Evolutionary conservation across 306 rosid species (phyloP), one percentile per base, ranked within the genome.

Genomic region (Betula pendula): DNA sequence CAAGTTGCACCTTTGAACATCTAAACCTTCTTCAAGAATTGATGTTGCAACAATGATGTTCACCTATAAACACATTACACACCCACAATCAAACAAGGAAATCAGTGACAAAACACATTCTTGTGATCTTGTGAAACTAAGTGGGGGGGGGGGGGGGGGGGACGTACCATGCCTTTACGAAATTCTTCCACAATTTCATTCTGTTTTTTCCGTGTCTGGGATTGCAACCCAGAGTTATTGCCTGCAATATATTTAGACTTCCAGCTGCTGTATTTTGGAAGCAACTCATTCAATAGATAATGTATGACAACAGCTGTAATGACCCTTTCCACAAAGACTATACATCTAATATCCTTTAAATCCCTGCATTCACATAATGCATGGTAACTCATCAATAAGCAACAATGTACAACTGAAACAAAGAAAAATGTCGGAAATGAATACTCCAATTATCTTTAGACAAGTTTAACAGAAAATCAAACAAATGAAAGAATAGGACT

Each of bases 21-120:
- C 98, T 74, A 94, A 77, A 49, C 98, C 98, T 83, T 94, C 98
- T 82, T 94, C 97, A 51, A 94, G 97, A 83, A 92, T 94, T 65
- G 98, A 92, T 24, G 98, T 94, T 80, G 98, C 97, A 79, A 94
- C 96, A 78, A 94, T 86, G 77, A 94, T 68, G 76, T 94, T 94
- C 42, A 89, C 91, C 98, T 94, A 76, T 62, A 90, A 38, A 38
- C 8, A 38, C 42, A 38, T 38, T 38, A 5, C 8, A 38, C 50
- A 78, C 75, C 72, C 74, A 29, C 51, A 31, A 65, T 80, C 56
- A 78, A 52, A 81, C 52, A 80, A 16, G 51, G 70, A 16, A 24
- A 50, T 55, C 63, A 48, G 50, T 16, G 33, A 48, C 59, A 38
- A 70, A 71, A 72, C 42, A 40, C 20, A 62, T 68, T n/a, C 33